Base-by-base conservation (phyloP, 1,284 basidiomycete species). In the Moniliella sp. region DNA sequence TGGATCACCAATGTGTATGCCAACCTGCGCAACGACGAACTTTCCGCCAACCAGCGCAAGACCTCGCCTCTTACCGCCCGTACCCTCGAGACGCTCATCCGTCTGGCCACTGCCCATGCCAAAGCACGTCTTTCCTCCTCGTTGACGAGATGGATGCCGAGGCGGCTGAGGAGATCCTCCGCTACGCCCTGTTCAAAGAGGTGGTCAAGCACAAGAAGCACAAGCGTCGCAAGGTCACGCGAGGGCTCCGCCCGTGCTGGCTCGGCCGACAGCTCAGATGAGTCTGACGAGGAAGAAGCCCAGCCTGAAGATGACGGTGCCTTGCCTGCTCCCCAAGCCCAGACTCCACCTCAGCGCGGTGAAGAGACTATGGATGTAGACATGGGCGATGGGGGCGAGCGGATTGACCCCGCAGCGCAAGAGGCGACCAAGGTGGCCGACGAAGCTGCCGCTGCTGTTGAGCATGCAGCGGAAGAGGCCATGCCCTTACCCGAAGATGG, bases 71-170 rank as follows among this genome's bases (percentile, higher is more conserved):
- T 99, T 43, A 99, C 91, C 1, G 88, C 91, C 10, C 84, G 91
- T 72, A 94, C 91, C 4, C 74, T 99, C 36, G 91, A 99, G 65
- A 99, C 91, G 1, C 70, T 99, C 27, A 99, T 99, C 61, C 91
- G 91, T 69, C 71, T 99, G 10, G 73, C 91, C 4, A 97, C 88
- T 11, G 91, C 91, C 0, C 91, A 97, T 61, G 91, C 91, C 39
- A 99, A 99, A 64, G 74, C 84, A 9, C 75, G 88, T 13, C 68
- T 99, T 2, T 86, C 84, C 11, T 45, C 27, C 78, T 76, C 43
- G 82, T 99, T 13, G 76, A 81, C 50, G 73, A 78, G 56, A 66
- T 68, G 3, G 91, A 97, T 63, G 88, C 91, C 8, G 70, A 71
- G 52, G 75, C 78, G 18, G 91, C 88, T 2, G 86, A 97, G 61